Percentiles rank a stretch among this genome's conserved stretches.
These are phyloP conservation scores for Anisodus acutangulus DNA, from an alignment of 257 asterid species.

Conservation along the genomic window DNA sequence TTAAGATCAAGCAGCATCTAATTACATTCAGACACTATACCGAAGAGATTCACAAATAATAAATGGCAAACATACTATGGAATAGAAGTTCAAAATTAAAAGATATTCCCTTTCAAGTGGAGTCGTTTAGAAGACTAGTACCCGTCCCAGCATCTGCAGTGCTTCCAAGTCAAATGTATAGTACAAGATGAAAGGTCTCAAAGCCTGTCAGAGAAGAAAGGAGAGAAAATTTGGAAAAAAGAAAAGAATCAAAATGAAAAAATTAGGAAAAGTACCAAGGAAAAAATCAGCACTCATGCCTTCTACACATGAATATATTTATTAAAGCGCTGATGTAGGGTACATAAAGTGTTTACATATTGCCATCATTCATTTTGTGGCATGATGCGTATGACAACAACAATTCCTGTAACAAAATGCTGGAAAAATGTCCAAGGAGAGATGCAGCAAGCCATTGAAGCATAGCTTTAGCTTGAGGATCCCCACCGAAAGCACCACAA, in stretches of 20 bases:
- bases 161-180: conserved; percentile 65
- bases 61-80: not conserved
- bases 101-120: not conserved
- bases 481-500: conserved; percentile 96
- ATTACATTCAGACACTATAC: not conserved
- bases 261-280: not conserved
- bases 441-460: conserved; percentile 93
- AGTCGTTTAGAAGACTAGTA: conserved; percentile 20
- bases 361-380: not conserved
- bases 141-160: conserved; percentile 44
- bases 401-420: not conserved
- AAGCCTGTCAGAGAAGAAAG: conserved; percentile 45
- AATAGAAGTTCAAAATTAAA: conserved; percentile 10
- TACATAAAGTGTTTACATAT: not conserved
- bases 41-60: not conserved
- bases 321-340: not conserved
- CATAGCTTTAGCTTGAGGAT: conserved; percentile 79
- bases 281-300: not conserved
- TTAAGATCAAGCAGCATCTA: not conserved
- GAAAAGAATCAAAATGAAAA: not conserved
- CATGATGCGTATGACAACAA: conserved; percentile 1
- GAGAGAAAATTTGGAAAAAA: not conserved
- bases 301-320: conserved; percentile 21
- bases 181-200: conserved; percentile 71
- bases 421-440: conserved; percentile 21